Evolutionary conservation across 2,329 filamentous ascomycete species (phyloP).

Genomic region (Ustulina deusta): DNA sequence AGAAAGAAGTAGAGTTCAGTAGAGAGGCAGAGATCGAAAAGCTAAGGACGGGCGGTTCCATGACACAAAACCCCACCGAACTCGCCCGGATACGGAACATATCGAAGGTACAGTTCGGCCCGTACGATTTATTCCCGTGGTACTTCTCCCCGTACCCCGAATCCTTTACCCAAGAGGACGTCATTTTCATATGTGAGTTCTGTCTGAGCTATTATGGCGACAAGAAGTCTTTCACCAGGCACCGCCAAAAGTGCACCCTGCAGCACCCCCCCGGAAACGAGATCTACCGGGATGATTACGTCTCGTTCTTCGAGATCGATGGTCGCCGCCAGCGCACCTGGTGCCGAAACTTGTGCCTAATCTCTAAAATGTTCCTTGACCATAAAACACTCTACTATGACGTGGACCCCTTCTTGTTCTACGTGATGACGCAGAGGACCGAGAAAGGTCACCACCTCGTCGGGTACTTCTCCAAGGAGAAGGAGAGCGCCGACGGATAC

Average conservation of each 20-base stretch:
- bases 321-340: constrained; percentile 93
- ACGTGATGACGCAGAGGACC: constrained; percentile 92
- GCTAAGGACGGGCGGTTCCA: constrained; percentile 90
- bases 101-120: constrained; percentile 92
- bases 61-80: constrained; percentile 99
- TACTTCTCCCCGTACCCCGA: constrained; percentile 98
- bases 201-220: constrained; percentile 92
- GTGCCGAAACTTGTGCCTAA: constrained; percentile 93
- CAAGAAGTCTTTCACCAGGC: constrained; percentile 82
- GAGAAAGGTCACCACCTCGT: constrained; percentile 93
- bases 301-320: constrained; percentile 98
- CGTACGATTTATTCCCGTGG: constrained; percentile 93
- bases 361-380: constrained; percentile 94
- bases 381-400: constrained; percentile 99
- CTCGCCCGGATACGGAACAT: constrained; percentile 96
- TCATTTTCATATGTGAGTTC: constrained; percentile 97
- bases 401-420: constrained; percentile 98
- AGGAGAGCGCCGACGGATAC: constrained; percentile 95
- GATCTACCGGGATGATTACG: constrained; percentile 93
- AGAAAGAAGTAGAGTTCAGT: constrained; percentile 71
- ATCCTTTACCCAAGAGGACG: constrained; percentile 85
- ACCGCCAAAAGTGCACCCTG: constrained; percentile 89
- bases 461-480: constrained; percentile 99
- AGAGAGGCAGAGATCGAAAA: constrained; percentile 96
- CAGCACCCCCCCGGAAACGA: constrained; percentile 97